These are phyloP conservation scores for Xylariaceae sp. DNA, from an alignment of 2,329 filamentous ascomycete species.

Conservation along the genomic window DNA sequence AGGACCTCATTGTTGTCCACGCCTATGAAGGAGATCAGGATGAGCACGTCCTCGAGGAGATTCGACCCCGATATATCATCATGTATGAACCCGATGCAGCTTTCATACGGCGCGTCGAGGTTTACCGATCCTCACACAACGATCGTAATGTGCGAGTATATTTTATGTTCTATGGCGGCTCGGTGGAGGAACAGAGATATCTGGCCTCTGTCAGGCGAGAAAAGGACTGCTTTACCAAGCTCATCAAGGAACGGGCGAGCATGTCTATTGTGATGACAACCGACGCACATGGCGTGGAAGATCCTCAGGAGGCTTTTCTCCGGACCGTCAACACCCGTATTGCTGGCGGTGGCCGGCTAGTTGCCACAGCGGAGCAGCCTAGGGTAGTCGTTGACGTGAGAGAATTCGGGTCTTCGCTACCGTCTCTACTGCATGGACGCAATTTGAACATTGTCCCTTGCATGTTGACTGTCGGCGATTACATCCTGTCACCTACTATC, in stretches of 20 bases:
- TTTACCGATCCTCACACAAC: conserved; percentile 91
- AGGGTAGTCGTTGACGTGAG: conserved; percentile 92
- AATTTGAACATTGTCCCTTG: conserved; percentile 88
- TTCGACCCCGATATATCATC: conserved; percentile 89
- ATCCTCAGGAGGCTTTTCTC: conserved; percentile 87
- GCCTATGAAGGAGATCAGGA: conserved; percentile 95
- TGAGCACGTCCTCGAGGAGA: conserved; percentile 91
- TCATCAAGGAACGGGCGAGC: conserved; percentile 88
- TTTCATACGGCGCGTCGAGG: conserved; percentile 91
- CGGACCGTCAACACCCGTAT: conserved; percentile 96
- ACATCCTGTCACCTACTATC: conserved; percentile 85
- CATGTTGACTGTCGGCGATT: conserved; percentile 95
- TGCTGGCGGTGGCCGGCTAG: conserved; percentile 81
- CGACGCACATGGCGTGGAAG: conserved; percentile 64
- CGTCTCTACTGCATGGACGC: conserved; percentile 84
- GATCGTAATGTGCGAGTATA: conserved; percentile 88
- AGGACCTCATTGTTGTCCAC: conserved; percentile 82
- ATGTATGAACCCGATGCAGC: conserved; percentile 98
- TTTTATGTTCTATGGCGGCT: conserved; percentile 93
- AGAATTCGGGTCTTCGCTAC: conserved; percentile 90
- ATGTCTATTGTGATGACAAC: conserved; percentile 87
- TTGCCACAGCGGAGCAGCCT: conserved; percentile 80
- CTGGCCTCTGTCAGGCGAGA: conserved; percentile 85
- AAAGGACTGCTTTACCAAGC: conserved; percentile 90
- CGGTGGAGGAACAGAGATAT: conserved; percentile 93